A percentile compares a stretch with the other conserved stretches of the same genome.
Evolutionary conservation across 2,329 filamentous ascomycete genomes (phyloP).

Genomic region (Cladophialophora psammophila): DNA sequence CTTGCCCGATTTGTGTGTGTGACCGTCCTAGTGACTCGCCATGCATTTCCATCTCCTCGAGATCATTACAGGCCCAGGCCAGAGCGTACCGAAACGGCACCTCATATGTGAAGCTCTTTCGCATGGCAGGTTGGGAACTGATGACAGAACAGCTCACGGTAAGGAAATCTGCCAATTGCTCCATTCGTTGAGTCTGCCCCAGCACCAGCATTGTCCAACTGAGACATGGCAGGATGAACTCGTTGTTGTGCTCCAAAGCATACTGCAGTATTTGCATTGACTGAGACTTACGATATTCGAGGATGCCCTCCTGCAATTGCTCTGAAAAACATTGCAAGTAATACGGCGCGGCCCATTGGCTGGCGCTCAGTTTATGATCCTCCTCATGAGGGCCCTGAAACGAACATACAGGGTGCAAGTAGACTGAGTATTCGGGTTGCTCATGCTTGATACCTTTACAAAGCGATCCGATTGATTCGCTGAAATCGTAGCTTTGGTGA

Average conservation of each 20-base stretch:
- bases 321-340: constrained; percentile 19
- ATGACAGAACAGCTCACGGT: constrained; percentile 25
- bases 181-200: constrained; percentile 19
- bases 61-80: constrained; percentile 20
- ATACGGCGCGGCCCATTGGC: constrained; percentile 27
- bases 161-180: constrained; percentile 28
- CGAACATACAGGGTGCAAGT: neutral
- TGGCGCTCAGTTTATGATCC: constrained; percentile 24
- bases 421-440: neutral
- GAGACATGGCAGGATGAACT: constrained; percentile 30
- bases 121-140: constrained; percentile 5
- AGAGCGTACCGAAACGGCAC: constrained; percentile 28
- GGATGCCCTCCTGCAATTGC: neutral
- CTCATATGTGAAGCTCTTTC: constrained; percentile 21
- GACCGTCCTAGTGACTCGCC: constrained; percentile 21
- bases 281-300: constrained; percentile 17
- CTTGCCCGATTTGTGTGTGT: constrained; percentile 20
- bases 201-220: constrained; percentile 30
- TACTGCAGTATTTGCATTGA: constrained; percentile 26
- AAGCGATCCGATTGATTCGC: constrained; percentile 13
- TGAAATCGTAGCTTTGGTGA: constrained; percentile 17
- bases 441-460: constrained; percentile 4
- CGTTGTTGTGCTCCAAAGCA: constrained; percentile 26
- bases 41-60: constrained; percentile 12
- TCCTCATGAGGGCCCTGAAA: neutral